These are phyloP conservation scores for Phytophthora boehmeriae DNA, from an alignment of 352 stramenopile species.

Conservation along the genomic window DNA sequence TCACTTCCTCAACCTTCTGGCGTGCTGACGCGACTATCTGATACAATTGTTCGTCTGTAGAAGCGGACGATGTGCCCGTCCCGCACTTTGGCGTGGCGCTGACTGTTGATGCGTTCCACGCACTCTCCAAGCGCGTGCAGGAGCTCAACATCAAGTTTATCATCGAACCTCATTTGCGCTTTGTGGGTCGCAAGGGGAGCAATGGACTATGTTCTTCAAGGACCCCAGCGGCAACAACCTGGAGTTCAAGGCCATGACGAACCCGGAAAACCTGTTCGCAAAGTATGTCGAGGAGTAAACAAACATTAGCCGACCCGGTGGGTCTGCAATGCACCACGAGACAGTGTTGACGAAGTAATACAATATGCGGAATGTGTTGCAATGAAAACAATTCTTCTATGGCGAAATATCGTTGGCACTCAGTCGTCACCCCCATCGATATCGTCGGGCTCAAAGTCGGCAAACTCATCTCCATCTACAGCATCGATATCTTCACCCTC, in stretches of 20 bases:
- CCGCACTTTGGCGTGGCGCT: conserved; percentile 95
- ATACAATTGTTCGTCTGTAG: conserved; percentile 35
- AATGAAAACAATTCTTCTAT: conserved; percentile 20
- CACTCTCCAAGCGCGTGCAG: conserved; percentile 84
- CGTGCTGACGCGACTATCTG: too few relatives aligned
- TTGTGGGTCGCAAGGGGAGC: conserved; percentile 94
- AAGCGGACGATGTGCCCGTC: conserved; percentile 97
- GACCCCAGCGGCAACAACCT: conserved; percentile 97
- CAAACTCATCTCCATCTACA: conserved; percentile 50
- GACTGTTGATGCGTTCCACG: conserved; percentile 93
- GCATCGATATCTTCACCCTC: conserved; percentile 41
- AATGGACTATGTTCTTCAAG: conserved; percentile 99
- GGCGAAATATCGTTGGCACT: conserved; percentile 5
- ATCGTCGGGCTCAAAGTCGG: conserved; percentile 55
- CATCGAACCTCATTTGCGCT: conserved; percentile 95
- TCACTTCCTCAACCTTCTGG: too few relatives aligned
- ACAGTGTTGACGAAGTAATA: conserved; percentile 15
- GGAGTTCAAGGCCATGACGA: conserved; percentile 99
- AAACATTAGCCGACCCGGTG: conserved; percentile 11
- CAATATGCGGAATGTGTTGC: conserved; percentile 21
- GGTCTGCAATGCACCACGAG: conserved; percentile 2
- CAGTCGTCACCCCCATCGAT: conserved; percentile 59
- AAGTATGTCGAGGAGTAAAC: conserved; percentile 93
- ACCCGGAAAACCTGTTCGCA: conserved; percentile 96
- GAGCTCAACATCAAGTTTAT: conserved; percentile 91